A percentile compares a stretch with the other conserved stretches of the same genome.
Evolutionary conservation across 805 yeast genomes (phyloP).

Genomic region (Priceomyces medius): DNA sequence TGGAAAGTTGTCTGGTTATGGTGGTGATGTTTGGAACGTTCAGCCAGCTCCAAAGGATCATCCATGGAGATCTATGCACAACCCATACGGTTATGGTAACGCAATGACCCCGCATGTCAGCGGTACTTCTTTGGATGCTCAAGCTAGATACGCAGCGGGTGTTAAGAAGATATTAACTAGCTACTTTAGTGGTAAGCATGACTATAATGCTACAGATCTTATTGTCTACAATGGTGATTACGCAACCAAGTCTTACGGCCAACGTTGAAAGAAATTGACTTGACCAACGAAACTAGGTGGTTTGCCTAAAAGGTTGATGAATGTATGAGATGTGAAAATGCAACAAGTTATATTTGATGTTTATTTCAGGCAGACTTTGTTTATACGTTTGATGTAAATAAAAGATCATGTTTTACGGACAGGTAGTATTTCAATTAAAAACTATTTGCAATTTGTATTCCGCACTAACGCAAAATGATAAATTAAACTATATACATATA

Average conservation of each 20-base stretch:
- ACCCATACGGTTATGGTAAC: constrained; percentile 70
- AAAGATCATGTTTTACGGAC: too few species aligned
- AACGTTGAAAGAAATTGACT: constrained; percentile 16
- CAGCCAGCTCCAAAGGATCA: constrained; percentile 79
- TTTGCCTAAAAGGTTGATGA: too few species aligned
- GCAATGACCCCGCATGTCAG: constrained; percentile 85
- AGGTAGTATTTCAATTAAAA: too few species aligned
- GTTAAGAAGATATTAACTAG: constrained; percentile 62
- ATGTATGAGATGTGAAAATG: too few species aligned
- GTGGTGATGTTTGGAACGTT: constrained; percentile 85
- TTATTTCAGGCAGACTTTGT: too few species aligned
- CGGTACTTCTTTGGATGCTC: constrained; percentile 81
- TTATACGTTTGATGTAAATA: too few species aligned
- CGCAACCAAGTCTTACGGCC: constrained; percentile 72
- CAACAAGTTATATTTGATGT: too few species aligned
- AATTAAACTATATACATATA: not conserved
- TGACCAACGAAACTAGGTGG: too few species aligned
- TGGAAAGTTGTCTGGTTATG: constrained; percentile 75
- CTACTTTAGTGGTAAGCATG: constrained; percentile 59
- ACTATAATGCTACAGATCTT: constrained; percentile 74
- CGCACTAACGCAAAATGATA: not conserved
- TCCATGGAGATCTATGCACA: constrained; percentile 72
- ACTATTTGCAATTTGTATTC: too few species aligned
- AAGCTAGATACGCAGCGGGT: constrained; percentile 69
- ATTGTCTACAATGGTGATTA: constrained; percentile 71